Conservation (phyloP, 208 protist genomes). For the Phytomonas sp. region DNA sequence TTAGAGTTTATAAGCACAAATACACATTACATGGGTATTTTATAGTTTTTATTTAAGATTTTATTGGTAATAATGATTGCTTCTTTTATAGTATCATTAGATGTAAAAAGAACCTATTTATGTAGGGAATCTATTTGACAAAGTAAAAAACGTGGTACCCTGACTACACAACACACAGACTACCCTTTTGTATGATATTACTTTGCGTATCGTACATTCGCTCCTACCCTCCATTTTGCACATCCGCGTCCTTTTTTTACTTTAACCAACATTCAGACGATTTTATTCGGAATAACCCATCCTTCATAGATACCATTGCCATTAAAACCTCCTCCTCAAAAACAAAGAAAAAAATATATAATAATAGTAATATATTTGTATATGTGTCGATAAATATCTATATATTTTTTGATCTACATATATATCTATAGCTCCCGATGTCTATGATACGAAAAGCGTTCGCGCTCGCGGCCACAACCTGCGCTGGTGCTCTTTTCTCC, state of each 20-base stretch:
- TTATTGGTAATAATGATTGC: neutral
- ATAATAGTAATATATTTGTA: too few species aligned
- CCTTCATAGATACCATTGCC: neutral
- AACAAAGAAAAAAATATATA: too few species aligned
- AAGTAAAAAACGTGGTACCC: neutral
- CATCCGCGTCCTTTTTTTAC: too few species aligned
- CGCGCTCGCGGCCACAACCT: neutral
- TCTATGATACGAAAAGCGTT: neutral
- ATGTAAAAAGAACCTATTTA: neutral
- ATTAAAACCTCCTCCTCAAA: too few species aligned
- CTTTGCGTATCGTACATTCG: neutral
- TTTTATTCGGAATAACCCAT: too few species aligned
- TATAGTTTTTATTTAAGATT: neutral
- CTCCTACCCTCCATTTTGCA: too few species aligned
- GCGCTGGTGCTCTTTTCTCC: neutral
- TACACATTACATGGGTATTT: neutral
- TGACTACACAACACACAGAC: neutral
- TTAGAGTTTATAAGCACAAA: neutral
- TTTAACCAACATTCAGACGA: too few species aligned
- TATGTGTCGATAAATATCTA: too few species aligned
- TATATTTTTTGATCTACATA: too few species aligned
- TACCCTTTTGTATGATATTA: neutral
- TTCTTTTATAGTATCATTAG: neutral
- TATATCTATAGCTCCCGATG: too few species aligned
- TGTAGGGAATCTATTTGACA: neutral